Evolutionary conservation across 805 yeast genomes (phyloP).

Genomic region (Spathaspora girioi): DNA sequence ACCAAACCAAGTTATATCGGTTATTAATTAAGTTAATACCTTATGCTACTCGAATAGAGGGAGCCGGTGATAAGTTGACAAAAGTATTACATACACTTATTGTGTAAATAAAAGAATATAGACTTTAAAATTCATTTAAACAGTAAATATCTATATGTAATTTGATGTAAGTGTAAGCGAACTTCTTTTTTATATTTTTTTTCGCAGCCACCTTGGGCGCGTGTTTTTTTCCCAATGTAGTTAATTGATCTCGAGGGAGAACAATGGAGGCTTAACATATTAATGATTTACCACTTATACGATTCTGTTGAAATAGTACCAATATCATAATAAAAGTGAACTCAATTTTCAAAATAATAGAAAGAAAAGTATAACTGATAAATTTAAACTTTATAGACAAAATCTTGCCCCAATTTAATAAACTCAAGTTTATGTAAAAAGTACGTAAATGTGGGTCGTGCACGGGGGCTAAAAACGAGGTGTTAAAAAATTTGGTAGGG

Average conservation of each 20-base stretch:
- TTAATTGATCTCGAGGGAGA: neutral
- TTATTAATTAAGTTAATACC: slow-evolving; percentile 18
- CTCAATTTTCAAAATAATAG: no score
- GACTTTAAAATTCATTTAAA: no score
- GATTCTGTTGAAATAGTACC: neutral
- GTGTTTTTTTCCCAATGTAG: neutral
- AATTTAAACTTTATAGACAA: no score
- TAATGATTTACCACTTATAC: neutral
- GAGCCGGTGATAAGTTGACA: neutral
- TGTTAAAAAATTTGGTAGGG: neutral
- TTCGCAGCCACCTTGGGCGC: neutral
- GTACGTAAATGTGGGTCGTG: neutral
- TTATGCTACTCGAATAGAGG: slow-evolving; percentile 7
- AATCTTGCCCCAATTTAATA: neutral
- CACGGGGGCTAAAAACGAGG: neutral
- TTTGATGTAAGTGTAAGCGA: no score
- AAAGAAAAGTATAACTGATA: no score
- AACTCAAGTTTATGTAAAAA: neutral
- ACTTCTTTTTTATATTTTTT: neutral
- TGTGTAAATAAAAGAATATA: neutral
- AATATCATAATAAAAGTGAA: neutral
- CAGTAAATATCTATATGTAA: neutral
- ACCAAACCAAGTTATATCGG: slow-evolving; percentile 8
- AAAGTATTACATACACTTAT: neutral
- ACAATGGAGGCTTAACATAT: neutral